These are phyloP conservation scores for Neolentinus lepideus DNA, from an alignment of 1,284 basidiomycete species.

Conservation along the genomic window DNA sequence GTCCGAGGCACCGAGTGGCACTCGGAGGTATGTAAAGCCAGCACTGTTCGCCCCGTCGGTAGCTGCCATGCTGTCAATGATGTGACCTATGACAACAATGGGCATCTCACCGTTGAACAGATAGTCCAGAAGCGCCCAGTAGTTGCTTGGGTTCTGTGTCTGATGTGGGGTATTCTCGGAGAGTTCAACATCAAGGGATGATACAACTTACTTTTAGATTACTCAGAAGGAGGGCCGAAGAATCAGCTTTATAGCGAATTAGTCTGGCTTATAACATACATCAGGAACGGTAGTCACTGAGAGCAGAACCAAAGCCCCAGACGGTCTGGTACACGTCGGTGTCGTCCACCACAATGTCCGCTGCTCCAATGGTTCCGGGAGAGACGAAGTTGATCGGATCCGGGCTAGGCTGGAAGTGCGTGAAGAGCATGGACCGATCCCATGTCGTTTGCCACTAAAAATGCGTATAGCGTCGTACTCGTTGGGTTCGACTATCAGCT, in stretches of 20 bases:
- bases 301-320: conserved; percentile 38
- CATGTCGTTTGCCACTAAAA: conserved; percentile 29
- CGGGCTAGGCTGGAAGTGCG: conserved; percentile 20
- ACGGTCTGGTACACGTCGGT: conserved; percentile 34
- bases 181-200: conserved; percentile 1
- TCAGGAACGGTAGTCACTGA: conserved; percentile 27
- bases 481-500: background rate
- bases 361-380: conserved; percentile 31
- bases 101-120: conserved; percentile 35
- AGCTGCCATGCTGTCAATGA: conserved; percentile 20
- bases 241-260: conserved; percentile 31
- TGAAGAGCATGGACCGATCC: conserved; percentile 27
- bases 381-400: conserved; percentile 28
- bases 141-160: conserved; percentile 32
- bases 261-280: background rate
- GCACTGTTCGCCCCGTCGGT: conserved; percentile 37
- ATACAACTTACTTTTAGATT: conserved; percentile 32
- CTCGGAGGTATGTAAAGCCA: conserved; percentile 42
- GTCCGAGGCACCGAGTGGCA: conserved; percentile 46
- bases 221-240: conserved; percentile 37
- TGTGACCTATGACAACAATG: background rate
- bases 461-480: background rate
- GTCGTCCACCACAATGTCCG: conserved; percentile 38
- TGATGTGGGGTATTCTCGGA: conserved; percentile 12
- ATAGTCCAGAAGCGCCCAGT: conserved; percentile 36